phyloP scores from a whole-genome alignment of 305 asterid species.

The Fraxinus dipetala region DNA sequence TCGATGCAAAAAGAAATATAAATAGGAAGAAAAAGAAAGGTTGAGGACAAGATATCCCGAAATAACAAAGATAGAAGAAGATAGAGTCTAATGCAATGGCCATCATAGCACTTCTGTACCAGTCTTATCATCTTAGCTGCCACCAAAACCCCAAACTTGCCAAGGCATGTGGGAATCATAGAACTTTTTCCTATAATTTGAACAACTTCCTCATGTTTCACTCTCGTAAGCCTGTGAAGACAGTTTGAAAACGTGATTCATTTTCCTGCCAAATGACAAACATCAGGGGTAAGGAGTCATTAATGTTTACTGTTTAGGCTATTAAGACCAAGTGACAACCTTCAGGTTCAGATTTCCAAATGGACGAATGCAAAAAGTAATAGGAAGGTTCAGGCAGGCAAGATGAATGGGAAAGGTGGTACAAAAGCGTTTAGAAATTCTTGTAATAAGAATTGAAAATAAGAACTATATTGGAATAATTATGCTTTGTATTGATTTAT shows the following conservation, averaged over 20 bases:
- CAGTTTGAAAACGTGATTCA: neutral
- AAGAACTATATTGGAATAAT: neutral
- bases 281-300: neutral
- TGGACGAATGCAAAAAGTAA: neutral
- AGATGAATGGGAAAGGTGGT: neutral
- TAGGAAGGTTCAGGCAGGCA: neutral
- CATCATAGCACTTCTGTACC: neutral
- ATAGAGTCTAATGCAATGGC: neutral
- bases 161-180: neutral
- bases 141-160: neutral
- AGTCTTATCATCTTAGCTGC: neutral
- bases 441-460: neutral
- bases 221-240: neutral
- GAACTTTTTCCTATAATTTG: neutral
- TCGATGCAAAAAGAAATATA: neutral
- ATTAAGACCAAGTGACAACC: neutral
- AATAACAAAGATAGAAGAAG: neutral
- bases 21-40: neutral
- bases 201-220: neutral
- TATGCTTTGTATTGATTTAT: neutral
- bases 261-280: neutral
- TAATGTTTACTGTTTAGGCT: neutral
- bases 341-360: neutral
- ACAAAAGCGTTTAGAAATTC: neutral
- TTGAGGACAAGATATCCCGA: neutral